phyloP scores from a whole-genome alignment of 306 rosid genomes.

The Pyrus betulifolia region DNA sequence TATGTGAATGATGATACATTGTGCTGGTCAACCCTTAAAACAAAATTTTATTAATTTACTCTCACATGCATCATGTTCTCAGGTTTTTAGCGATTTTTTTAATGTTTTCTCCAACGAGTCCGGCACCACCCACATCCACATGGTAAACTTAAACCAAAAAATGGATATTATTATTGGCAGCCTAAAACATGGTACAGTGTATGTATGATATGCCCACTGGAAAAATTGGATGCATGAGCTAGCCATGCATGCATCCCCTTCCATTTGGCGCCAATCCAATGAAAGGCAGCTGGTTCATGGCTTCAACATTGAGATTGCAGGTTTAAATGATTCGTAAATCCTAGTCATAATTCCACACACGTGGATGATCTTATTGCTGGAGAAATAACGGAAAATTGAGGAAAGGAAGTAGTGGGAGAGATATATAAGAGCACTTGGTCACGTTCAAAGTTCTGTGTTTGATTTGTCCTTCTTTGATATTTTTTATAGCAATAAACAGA shows the following conservation, averaged over 20 bases:
- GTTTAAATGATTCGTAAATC: neutral
- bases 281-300: neutral
- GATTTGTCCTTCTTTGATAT: too few species aligned
- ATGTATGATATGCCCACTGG: neutral
- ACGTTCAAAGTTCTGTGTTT: neutral
- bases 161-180: neutral
- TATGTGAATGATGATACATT: slow-evolving; percentile 20
- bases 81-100: neutral
- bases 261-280: neutral
- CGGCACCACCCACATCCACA: neutral
- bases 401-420: too few species aligned
- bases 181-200: neutral
- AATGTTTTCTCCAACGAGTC: neutral
- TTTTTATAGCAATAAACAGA: neutral
- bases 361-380: neutral
- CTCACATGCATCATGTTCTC: neutral
- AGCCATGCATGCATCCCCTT: neutral
- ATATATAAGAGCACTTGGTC: too few species aligned
- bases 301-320: neutral
- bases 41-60: neutral
- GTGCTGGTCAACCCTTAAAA: slow-evolving; percentile 20
- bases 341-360: neutral
- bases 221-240: neutral
- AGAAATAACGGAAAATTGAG: too few species aligned
- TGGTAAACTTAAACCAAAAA: too few species aligned